Evolutionary conservation across 2,329 filamentous ascomycete genomes (phyloP).

Genomic region (Aspergillus intermedius): DNA sequence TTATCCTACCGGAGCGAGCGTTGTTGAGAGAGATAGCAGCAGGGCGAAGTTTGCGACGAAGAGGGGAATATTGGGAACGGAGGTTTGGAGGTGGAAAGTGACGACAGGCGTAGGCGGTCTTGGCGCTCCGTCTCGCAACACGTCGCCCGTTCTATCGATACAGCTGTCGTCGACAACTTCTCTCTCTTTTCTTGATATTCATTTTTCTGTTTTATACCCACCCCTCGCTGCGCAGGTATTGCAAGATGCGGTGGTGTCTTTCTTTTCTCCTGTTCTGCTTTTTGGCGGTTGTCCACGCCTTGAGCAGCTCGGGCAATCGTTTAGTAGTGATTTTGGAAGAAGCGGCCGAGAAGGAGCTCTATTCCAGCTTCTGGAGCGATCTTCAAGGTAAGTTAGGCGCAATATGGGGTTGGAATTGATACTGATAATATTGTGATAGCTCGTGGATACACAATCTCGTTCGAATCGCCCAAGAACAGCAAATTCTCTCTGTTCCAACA

Average conservation of each 20-base stretch:
- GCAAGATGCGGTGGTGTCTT: constrained; percentile 67
- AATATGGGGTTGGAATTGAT: constrained; percentile 7
- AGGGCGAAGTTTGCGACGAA: constrained; percentile 5
- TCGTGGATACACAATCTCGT: constrained; percentile 73
- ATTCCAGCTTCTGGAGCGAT: constrained; percentile 64
- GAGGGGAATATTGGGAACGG: constrained; percentile 2
- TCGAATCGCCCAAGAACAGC: constrained; percentile 77
- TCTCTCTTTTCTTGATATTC: constrained; percentile 7
- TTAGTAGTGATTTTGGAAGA: constrained; percentile 84
- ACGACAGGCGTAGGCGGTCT: constrained; percentile 31
- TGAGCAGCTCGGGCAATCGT: constrained; percentile 71
- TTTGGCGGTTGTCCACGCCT: constrained; percentile 51
- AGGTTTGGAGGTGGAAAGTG: constrained; percentile 23
- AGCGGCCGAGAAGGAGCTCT: constrained; percentile 68
- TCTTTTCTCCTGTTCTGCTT: constrained; percentile 63
- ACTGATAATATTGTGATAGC: constrained; percentile 44
- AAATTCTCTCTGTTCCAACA: constrained; percentile 72
- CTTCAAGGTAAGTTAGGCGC: constrained; percentile 35
- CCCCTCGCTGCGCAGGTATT: constrained; percentile 28
- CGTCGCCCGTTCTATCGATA: constrained; percentile 30
- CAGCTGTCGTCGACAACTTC: constrained; percentile 6
- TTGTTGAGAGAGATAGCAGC: not conserved
- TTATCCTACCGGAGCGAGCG: too few relatives aligned
- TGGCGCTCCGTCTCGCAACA: constrained; percentile 37
- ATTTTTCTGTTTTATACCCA: constrained; percentile 8